A percentile compares a stretch with the other conserved stretches of the same genome.
Conservation (phyloP, 2,329 filamentous ascomycete genomes). For the Talaromyces sp. region DNA sequence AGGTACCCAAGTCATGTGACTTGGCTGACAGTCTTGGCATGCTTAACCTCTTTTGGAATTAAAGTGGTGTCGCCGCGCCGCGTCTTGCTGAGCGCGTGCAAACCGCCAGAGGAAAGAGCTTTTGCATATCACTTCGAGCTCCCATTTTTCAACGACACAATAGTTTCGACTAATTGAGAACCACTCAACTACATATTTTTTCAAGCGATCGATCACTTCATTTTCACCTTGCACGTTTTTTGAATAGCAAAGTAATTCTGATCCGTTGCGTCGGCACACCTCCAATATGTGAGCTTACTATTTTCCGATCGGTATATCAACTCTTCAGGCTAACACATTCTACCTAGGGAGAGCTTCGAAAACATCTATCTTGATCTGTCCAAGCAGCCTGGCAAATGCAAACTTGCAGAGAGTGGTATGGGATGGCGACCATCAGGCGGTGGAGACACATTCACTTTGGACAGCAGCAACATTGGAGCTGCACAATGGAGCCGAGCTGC, state of each 20-base stretch:
- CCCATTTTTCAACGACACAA: background rate
- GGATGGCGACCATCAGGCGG: conserved; percentile 90
- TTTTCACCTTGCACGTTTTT: too few relatives aligned
- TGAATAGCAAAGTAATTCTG: background rate
- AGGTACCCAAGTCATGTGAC: background rate
- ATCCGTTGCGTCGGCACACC: conserved; percentile 21
- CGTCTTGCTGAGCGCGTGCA: conserved; percentile 11
- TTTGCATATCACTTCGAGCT: conserved; percentile 3
- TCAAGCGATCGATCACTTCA: background rate
- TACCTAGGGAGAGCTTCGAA: conserved; percentile 81
- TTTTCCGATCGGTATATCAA: background rate
- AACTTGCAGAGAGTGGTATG: conserved; percentile 89
- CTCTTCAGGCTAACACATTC: conserved; percentile 5
- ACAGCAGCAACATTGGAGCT: conserved; percentile 75
- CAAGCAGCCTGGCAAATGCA: conserved; percentile 85
- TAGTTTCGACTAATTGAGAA: background rate
- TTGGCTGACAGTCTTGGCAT: background rate
- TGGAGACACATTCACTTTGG: conserved; percentile 90
- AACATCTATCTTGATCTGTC: conserved; percentile 96
- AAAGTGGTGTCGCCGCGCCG: conserved; percentile 14
- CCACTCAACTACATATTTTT: background rate
- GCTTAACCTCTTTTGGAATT: conserved; percentile 5
- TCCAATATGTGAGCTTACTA: conserved; percentile 34
- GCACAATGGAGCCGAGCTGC: conserved; percentile 95
- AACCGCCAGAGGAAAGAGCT: background rate